Base-by-base conservation (phyloP, 495 filamentous ascomycete genomes). In the Pyrenopolyporus hunteri region DNA sequence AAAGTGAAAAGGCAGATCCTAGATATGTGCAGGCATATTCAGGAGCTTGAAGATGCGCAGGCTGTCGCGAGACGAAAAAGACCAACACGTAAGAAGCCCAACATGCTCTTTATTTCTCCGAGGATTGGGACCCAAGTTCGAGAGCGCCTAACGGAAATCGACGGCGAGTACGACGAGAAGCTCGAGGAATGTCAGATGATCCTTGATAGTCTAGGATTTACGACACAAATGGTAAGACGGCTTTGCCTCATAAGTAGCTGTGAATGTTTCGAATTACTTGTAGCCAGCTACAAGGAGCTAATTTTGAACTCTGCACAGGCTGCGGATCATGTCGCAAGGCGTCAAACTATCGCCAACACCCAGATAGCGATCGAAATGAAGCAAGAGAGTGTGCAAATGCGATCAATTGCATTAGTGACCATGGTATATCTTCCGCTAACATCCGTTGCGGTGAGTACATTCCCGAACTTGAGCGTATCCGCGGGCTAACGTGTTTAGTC, bases 361-460 rank as follows among this genome's bases (percentile, higher is more conserved):
- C 43, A 13, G 1, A 62, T 62, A 47, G 22, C 50, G 1, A 10
- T 55, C 11, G 52, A 45, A 28, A 46, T 39, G 10, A 55, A 25
- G 37, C 7, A 39, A 26, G 59, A 63, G 9, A 63, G 46, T 39
- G 20, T 45, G 2, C 59, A 57, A n/a, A 63, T 63, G 59, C 55
- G 46, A n/a, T 40, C 44, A 22, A 57, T 63, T 14, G 52, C 59
- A 13, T 8, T 63, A 1, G 39, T 63, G 3, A 63, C 59, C 1
- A 63, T 63, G 59, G 17, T 63, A 29, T 63, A 51, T 13, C 45
- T 63, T 10, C 52, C 52, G 6, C 4, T 63, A 6, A 57, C 59
- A 6, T 57, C 59, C 3, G 45, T 63, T 42, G 59, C 59, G 40
- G 59, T 57, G 10, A 52, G 59, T 57, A 7, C 6, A 46, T 1